Base-by-base conservation (phyloP, 2,329 filamentous ascomycete genomes). In the Aspergillus sp. region DNA sequence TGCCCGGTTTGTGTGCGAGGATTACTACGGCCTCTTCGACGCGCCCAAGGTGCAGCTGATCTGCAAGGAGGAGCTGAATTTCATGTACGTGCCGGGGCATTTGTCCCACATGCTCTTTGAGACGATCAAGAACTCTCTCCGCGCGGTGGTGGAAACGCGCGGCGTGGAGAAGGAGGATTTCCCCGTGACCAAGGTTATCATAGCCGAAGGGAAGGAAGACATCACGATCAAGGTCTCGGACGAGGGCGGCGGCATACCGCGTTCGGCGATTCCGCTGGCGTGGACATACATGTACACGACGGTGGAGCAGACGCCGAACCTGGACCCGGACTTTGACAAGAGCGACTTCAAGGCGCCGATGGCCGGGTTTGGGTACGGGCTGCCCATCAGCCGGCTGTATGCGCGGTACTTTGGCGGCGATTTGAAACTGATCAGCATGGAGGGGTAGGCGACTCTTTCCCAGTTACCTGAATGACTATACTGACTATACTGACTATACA, bases 221-320 rank as follows among this genome's bases (percentile, higher is more conserved):
- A 98, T 98, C 51, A 98, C 91, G 4, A 95, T 98, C 68, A 98
- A 98, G 66, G 82, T 98, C 49, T 85, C 82, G 4, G 91, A 98
- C 58, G 91, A 98, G 64, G 91, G 91, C 37, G 91, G 91, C 43
- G 91, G 91, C 41, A 96, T 98, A 33, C 86, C 91, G 0, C 72
- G 91, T 51, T 93, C 83, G 49, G 77, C 86, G 32, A 96, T 98
- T 43, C 91, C 91, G 4, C 72, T 98, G 10, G 91, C 96, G n/a
- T 98, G 91, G 91, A 98, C 91, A 8, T 98, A 98, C 61, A 98
- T 96, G 91, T 98, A 98, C 61, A 98, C 91, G 22, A 98, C 91
- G 2, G 91, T 98, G 43, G 91, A 96, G 60, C 79, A 88, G 48
- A 96, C 91, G 14, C 91, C 91, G 10, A 93, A 80, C 54, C 68